A percentile compares a stretch with the other conserved stretches of the same genome.
These are phyloP conservation scores for Sindora glabra DNA, from an alignment of 306 rosid genomes.

Conservation along the genomic window DNA sequence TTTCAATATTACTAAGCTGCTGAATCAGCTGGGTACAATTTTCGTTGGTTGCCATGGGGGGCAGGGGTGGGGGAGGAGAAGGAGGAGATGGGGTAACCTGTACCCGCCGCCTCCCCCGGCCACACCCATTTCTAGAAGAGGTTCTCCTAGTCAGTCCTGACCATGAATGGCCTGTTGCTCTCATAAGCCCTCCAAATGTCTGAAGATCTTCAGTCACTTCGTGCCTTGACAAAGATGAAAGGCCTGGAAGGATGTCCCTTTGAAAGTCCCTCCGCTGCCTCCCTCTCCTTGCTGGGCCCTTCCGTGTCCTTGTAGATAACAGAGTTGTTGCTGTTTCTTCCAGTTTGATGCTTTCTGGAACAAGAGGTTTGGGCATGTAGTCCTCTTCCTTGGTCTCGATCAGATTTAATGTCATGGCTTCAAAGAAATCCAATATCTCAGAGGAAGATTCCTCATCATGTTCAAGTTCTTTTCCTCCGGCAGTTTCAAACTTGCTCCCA, in stretches of 20 bases:
- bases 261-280: constrained; percentile 96
- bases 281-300: constrained; percentile 83
- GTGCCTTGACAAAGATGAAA: constrained; percentile 76
- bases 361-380: constrained; percentile 87
- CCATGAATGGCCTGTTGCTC: constrained; percentile 83
- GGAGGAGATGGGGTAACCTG: constrained; percentile 49
- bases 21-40: constrained; percentile 46
- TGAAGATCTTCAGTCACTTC: constrained; percentile 98
- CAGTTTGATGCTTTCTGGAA: constrained; percentile 57
- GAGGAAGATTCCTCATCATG: constrained; percentile 27
- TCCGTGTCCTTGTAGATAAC: constrained; percentile 52
- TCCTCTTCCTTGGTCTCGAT: constrained; percentile 69
- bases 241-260: constrained; percentile 95
- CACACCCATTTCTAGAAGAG: constrained; percentile 66
- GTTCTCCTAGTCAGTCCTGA: constrained; percentile 75
- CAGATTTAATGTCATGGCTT: constrained; percentile 64
- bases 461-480: constrained; percentile 22
- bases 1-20: constrained; percentile 55
- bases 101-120: constrained; percentile 68
- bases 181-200: constrained; percentile 89
- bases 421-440: constrained; percentile 63
- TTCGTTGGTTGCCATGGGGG: constrained; percentile 28
- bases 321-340: constrained; percentile 52
- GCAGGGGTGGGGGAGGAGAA: constrained; percentile 32
- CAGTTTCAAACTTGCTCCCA: constrained; percentile 24